phyloP scores from a whole-genome alignment of 768 basidiomycete species.

The Xerocomus potaroensis region DNA sequence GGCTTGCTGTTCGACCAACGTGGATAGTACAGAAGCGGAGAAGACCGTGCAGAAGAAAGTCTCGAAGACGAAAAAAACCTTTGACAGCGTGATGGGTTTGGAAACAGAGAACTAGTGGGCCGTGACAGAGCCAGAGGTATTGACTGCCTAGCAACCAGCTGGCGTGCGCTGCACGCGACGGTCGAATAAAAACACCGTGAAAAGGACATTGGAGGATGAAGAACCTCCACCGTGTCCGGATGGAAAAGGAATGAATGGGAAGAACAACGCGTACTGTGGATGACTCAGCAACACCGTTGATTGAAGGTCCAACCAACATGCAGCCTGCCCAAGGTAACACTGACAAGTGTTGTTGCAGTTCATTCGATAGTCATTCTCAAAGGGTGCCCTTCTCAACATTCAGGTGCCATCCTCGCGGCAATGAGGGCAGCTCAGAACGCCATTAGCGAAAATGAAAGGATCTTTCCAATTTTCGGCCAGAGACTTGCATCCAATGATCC shows the following conservation, averaged over 20 bases:
- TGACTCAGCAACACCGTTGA: slow-evolving; percentile 25
- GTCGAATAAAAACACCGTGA: slow-evolving; percentile 16
- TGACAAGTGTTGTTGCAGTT: background rate
- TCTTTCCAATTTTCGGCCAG: slow-evolving; percentile 33
- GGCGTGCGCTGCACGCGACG: slow-evolving; percentile 9
- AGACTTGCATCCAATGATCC: slow-evolving; percentile 31
- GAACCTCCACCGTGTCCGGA: slow-evolving; percentile 15
- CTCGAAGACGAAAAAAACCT: slow-evolving; percentile 28
- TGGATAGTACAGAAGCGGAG: slow-evolving; percentile 31
- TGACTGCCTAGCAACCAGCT: no score
- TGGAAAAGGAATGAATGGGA: background rate
- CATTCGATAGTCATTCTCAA: slow-evolving; percentile 1
- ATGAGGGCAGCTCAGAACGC: slow-evolving; percentile 20
- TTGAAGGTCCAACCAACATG: no score
- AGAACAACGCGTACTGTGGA: background rate
- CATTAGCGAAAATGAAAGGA: slow-evolving; percentile 31
- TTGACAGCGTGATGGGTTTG: slow-evolving; percentile 8
- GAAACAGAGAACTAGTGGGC: slow-evolving; percentile 1
- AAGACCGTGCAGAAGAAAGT: slow-evolving; percentile 24
- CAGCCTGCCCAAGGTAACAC: slow-evolving; percentile 10
- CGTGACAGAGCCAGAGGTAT: no score
- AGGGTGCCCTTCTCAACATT: slow-evolving; percentile 4
- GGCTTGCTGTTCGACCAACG: slow-evolving; percentile 39
- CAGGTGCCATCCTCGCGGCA: slow-evolving; percentile 1
- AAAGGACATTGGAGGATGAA: slow-evolving; percentile 23